Percentiles rank a stretch among this genome's conserved stretches.
Conservation (phyloP, 495 filamentous ascomycete species). For the Penicillium herquei region DNA sequence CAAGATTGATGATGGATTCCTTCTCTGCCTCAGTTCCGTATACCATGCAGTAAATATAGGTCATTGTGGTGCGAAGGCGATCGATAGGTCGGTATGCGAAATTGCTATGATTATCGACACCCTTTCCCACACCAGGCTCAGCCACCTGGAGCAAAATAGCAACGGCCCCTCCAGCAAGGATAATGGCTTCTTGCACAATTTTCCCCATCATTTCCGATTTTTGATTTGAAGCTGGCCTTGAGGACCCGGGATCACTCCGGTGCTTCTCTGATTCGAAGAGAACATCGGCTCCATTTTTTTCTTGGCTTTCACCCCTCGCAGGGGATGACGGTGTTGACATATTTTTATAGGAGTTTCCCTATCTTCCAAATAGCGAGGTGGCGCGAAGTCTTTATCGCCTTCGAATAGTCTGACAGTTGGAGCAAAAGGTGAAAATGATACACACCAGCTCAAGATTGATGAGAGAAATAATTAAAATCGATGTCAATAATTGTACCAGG, state of each 20-base stretch:
- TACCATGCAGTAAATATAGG: conserved; percentile 43
- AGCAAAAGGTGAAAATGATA: too few relatives aligned
- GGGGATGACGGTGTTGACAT: too few relatives aligned
- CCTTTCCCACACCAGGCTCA: conserved; percentile 36
- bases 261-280: neutral
- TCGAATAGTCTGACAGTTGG: too few relatives aligned
- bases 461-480: too few relatives aligned
- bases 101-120: conserved; percentile 36
- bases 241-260: neutral
- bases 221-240: conserved; percentile 23
- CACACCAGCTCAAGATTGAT: too few relatives aligned
- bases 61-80: conserved; percentile 43
- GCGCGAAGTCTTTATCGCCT: too few relatives aligned
- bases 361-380: too few relatives aligned
- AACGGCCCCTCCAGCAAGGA: conserved; percentile 35
- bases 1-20: conserved; percentile 31
- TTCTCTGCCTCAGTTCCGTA: conserved; percentile 37
- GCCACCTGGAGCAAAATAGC: conserved; percentile 43
- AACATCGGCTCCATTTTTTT: too few relatives aligned
- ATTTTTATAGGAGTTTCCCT: too few relatives aligned
- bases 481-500: too few relatives aligned
- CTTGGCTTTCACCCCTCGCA: too few relatives aligned
- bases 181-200: conserved; percentile 36
- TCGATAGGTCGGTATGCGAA: conserved; percentile 40
- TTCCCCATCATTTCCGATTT: neutral